Percentiles rank a stretch among this genome's conserved stretches.
These are phyloP conservation scores for Starmera quercuum DNA, from an alignment of 805 yeast species.

Conservation along the genomic window DNA sequence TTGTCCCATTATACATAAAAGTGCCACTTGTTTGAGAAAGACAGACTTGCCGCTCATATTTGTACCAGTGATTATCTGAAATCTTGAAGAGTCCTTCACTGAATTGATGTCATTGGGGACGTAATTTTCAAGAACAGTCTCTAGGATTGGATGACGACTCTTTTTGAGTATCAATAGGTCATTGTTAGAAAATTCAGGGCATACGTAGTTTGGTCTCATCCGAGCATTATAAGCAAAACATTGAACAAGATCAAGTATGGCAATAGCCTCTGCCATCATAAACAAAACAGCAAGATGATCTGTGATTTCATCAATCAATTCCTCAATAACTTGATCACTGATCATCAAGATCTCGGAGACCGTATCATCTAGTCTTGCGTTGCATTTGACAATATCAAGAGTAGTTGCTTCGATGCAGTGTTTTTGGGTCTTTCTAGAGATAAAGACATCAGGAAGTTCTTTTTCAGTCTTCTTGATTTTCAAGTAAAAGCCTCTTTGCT, in stretches of 20 bases:
- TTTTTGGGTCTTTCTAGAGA: constrained; percentile 24
- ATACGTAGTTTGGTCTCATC: constrained; percentile 16
- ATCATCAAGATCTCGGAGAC: constrained; percentile 32
- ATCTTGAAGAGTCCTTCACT: constrained; percentile 25
- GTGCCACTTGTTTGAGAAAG: constrained; percentile 43
- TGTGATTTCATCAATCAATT: constrained; percentile 20
- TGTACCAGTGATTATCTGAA: constrained; percentile 49
- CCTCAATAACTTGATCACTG: constrained; percentile 32
- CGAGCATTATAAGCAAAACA: constrained; percentile 23
- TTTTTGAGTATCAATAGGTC: constrained; percentile 19
- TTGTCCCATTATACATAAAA: constrained; percentile 45
- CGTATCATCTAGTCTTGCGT: constrained; percentile 31
- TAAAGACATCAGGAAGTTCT: constrained; percentile 26
- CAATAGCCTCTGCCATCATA: constrained; percentile 35
- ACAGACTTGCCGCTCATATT: constrained; percentile 62
- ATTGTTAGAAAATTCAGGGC: constrained; percentile 31
- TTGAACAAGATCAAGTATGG: constrained; percentile 33
- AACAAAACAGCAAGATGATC: constrained; percentile 26
- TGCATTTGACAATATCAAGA: constrained; percentile 30
- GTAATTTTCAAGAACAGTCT: constrained; percentile 19
- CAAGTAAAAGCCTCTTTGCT: constrained; percentile 30
- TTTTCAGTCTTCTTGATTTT: constrained; percentile 18
- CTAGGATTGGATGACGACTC: constrained; percentile 37
- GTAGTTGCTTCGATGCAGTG: constrained; percentile 32
- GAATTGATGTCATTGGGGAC: constrained; percentile 33